phyloP scores from a whole-genome alignment of 2,329 filamentous ascomycete species.

The Fusarium foetens region DNA sequence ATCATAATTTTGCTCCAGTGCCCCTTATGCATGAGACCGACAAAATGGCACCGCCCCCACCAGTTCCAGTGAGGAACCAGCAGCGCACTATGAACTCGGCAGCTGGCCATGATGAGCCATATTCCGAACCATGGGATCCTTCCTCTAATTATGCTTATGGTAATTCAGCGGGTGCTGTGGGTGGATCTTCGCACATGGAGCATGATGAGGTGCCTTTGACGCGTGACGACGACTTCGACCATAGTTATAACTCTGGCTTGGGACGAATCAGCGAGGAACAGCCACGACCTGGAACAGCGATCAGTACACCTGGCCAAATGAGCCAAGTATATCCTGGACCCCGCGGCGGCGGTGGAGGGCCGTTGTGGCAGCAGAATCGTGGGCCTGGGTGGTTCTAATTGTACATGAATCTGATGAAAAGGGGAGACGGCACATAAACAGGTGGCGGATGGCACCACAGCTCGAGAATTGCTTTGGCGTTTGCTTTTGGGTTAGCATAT shows the following conservation, averaged over 20 bases:
- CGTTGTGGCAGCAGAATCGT: conserved; percentile 66
- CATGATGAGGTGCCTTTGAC: conserved; percentile 55
- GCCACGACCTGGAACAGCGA: conserved; percentile 35
- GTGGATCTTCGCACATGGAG: conserved; percentile 42
- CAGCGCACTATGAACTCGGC: conserved; percentile 28
- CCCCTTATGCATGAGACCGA: conserved; percentile 43
- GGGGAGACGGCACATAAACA: conserved; percentile 2
- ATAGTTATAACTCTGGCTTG: conserved; percentile 56
- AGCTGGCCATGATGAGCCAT: conserved; percentile 20
- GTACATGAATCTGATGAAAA: conserved; percentile 11
- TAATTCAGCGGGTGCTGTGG: conserved; percentile 29
- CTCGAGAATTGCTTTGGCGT: background rate
- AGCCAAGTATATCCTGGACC: conserved; percentile 38
- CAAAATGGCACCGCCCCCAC: conserved; percentile 34
- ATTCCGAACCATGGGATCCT: conserved; percentile 36
- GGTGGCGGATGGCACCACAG: background rate
- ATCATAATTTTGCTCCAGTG: conserved; percentile 45
- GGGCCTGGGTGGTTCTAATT: conserved; percentile 58
- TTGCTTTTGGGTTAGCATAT: conserved; percentile 11
- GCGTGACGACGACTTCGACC: conserved; percentile 57
- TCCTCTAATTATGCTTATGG: conserved; percentile 30
- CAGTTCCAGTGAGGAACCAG: conserved; percentile 31
- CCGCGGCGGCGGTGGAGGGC: conserved; percentile 49
- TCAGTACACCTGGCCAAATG: conserved; percentile 33
- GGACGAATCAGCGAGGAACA: conserved; percentile 50